These are phyloP conservation scores for Trichoderma pleuroti DNA, from an alignment of 2,329 filamentous ascomycete species.

Conservation along the genomic window DNA sequence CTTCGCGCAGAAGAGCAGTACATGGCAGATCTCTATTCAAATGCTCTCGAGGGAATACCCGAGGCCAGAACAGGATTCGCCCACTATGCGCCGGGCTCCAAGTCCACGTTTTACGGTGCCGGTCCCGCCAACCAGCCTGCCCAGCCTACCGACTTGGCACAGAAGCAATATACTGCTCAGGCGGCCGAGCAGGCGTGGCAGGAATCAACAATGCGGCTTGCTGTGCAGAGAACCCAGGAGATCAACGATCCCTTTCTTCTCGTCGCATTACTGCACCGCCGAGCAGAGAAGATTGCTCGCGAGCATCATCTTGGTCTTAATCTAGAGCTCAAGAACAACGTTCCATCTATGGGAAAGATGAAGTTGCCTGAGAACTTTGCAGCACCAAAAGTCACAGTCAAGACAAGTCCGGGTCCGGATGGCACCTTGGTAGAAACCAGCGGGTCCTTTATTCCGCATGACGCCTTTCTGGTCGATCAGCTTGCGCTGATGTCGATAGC, in stretches of 20 bases:
- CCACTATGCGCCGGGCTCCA: constrained; percentile 51
- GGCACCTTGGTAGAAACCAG: constrained; percentile 59
- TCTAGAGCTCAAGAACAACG: constrained; percentile 50
- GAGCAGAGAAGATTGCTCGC: constrained; percentile 54
- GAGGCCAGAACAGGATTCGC: constrained; percentile 51
- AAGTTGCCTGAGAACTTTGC: constrained; percentile 48
- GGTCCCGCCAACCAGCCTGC: constrained; percentile 63
- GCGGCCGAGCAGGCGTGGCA: constrained; percentile 63
- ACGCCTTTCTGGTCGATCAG: constrained; percentile 75
- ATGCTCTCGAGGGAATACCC: constrained; percentile 41
- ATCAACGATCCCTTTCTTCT: constrained; percentile 70
- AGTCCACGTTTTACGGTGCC: constrained; percentile 60
- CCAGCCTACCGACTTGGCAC: constrained; percentile 44
- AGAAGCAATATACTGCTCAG: constrained; percentile 64
- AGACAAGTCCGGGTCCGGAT: constrained; percentile 57
- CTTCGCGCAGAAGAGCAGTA: constrained; percentile 82
- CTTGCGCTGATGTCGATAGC: constrained; percentile 78
- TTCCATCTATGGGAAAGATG: constrained; percentile 46
- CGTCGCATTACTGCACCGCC: constrained; percentile 58
- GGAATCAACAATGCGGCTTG: constrained; percentile 60
- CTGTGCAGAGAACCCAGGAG: constrained; percentile 61
- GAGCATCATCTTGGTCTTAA: constrained; percentile 57
- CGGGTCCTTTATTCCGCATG: constrained; percentile 69
- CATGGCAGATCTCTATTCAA: constrained; percentile 64
- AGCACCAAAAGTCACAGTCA: constrained; percentile 51